Conservation (phyloP, 306 rosid genomes). For the Cucurbita pepo region DNA sequence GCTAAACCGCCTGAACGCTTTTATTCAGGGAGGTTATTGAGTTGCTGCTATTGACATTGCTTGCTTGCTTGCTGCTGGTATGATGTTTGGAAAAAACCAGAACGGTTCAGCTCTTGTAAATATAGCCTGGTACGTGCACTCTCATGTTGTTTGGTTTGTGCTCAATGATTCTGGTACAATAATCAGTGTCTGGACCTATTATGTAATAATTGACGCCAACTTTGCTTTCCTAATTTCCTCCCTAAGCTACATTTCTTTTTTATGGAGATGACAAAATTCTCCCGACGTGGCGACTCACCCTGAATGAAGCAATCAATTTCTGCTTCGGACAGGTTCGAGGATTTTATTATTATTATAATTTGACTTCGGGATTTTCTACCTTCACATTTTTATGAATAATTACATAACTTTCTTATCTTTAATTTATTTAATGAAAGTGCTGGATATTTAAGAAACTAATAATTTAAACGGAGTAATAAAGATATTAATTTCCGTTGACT, state of each 20-base stretch:
- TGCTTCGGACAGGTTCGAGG: too few species aligned
- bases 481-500: too few species aligned
- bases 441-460: too few species aligned
- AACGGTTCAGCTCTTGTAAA: neutral
- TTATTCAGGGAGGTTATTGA: conserved; percentile 88
- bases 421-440: too few species aligned
- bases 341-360: too few species aligned
- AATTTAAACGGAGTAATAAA: too few species aligned
- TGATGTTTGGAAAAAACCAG: neutral
- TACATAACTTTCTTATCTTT: too few species aligned
- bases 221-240: neutral
- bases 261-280: neutral
- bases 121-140: neutral
- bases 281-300: neutral
- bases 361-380: too few species aligned
- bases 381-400: too few species aligned
- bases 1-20: conserved; percentile 89
- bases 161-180: neutral
- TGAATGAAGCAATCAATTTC: too few species aligned
- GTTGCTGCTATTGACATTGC: conserved; percentile 8
- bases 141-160: neutral
- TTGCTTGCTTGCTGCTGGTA: neutral
- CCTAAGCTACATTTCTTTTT: neutral
- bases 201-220: neutral
- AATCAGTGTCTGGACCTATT: neutral